Conservation (phyloP, 352 stramenopile species). For the Phytophthora niederhauseri region DNA sequence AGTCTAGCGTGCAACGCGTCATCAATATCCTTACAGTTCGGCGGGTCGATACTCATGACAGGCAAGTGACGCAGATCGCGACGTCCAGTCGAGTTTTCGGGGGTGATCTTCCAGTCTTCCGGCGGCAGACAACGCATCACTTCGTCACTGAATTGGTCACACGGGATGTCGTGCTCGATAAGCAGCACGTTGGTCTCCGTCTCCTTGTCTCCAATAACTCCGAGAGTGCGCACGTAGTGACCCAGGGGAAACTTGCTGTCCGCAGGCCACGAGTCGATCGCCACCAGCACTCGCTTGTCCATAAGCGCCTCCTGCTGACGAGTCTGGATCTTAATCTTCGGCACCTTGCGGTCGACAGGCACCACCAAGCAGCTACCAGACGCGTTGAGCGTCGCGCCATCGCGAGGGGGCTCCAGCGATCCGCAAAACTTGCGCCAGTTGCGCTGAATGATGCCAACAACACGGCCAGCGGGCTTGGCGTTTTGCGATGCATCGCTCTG, state of each 20-base stretch:
- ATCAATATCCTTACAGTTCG: conserved; percentile 97
- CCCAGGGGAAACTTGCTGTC: conserved; percentile 92
- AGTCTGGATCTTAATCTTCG: conserved; percentile 95
- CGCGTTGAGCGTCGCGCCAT: conserved; percentile 42
- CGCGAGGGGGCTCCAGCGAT: conserved; percentile 88
- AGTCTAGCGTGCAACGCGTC: conserved; percentile 96
- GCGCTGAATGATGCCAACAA: conserved; percentile 93
- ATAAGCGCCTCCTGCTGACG: conserved; percentile 91
- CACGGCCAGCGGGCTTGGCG: conserved; percentile 74
- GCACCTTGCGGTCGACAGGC: conserved; percentile 90
- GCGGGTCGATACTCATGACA: conserved; percentile 93
- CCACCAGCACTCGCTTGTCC: conserved; percentile 95
- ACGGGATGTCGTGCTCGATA: conserved; percentile 97
- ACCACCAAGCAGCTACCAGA: conserved; percentile 80
- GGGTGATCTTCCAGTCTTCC: conserved; percentile 95
- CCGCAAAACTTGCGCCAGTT: conserved; percentile 96
- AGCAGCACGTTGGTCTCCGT: conserved; percentile 97
- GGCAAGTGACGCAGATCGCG: conserved; percentile 93
- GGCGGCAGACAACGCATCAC: conserved; percentile 94
- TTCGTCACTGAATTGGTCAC: conserved; percentile 79
- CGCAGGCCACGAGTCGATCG: conserved; percentile 95
- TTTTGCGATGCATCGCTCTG: conserved; percentile 56
- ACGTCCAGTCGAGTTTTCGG: conserved; percentile 91
- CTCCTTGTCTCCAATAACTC: conserved; percentile 96
- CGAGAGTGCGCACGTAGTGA: conserved; percentile 97